Evolutionary conservation across 768 basidiomycete species (phyloP).

Genomic region (Pleurotus tuber-regium): DNA sequence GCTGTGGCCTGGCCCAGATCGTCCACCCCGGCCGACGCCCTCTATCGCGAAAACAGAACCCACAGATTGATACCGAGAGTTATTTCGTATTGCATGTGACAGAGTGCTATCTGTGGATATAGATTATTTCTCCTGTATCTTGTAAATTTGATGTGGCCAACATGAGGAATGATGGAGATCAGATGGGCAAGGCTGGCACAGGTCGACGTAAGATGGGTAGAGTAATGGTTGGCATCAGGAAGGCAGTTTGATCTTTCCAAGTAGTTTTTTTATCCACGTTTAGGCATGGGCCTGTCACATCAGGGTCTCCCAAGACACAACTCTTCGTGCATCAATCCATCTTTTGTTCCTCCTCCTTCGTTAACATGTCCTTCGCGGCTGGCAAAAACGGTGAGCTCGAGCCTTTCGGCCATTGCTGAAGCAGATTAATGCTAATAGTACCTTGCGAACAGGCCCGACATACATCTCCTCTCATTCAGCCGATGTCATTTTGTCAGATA

Average conservation of each 20-base stretch:
- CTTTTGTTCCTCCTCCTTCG: constrained; percentile 20
- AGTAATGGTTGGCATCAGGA: constrained; percentile 4
- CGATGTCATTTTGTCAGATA: constrained; percentile 89
- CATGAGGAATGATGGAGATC: constrained; percentile 2
- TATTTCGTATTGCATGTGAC: background rate
- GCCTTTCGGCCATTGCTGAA: constrained; percentile 7
- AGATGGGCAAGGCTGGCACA: background rate
- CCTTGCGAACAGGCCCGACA: constrained; percentile 45
- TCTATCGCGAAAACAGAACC: constrained; percentile 3
- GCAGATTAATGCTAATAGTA: constrained; percentile 11
- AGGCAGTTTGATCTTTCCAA: constrained; percentile 9
- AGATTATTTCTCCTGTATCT: background rate
- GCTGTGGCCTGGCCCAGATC: constrained; percentile 38
- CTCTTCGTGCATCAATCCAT: constrained; percentile 13
- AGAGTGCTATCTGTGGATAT: background rate
- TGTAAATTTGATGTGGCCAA: background rate
- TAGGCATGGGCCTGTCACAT: constrained; percentile 6
- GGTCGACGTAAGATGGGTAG: background rate
- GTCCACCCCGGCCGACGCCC: constrained; percentile 10
- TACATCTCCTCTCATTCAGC: constrained; percentile 86
- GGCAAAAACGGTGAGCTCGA: constrained; percentile 38
- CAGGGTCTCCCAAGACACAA: background rate
- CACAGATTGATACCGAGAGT: background rate
- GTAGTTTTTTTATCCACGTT: constrained; percentile 7
- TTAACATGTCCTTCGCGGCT: constrained; percentile 43